Base-by-base conservation (phyloP, 495 filamentous ascomycete species). In the Parathielavia appendiculata region DNA sequence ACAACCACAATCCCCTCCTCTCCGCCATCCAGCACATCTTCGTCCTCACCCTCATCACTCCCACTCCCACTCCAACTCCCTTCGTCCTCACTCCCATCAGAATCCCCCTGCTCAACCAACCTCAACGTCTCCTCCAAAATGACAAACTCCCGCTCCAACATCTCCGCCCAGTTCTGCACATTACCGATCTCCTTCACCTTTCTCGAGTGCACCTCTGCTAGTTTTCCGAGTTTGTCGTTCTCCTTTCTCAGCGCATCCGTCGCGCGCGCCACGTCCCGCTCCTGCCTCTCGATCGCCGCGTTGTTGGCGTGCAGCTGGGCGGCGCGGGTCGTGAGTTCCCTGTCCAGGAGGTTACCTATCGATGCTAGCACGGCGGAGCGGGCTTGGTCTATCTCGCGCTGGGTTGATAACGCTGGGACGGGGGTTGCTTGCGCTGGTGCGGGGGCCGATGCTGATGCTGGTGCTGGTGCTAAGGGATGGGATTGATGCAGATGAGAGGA, bases 131-230 rank as follows among this genome's bases (percentile, higher is more conserved):
- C 91, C 74, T 95, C 91, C 39, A 98, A 66, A 58, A 95, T 84
- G 65, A 91, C 67, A 60, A 98, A 81, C 75, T 97, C 92, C 70
- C 89, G 72, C 79, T 98, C 93, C 65, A 97, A 79, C 78, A 95
- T 81, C 83, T 98, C 93, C 41, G 92, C 92, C 92, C 92, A 97
- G 69, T 96, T 96, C 82, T 97, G 93, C 71, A 97, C 83, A 69
- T 97, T 90, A 32, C 93, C 93, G 65, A 96, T 82, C 80, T 95
- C 90, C 76, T 96, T 96, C 48, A 98, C 72, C 68, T 83, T 84
- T 44, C 82, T 79, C 51, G 84, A 79, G 48, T 86, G 85, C 63
- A 83, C 79, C 61, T 85, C 83, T 14, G 84, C 86, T 39, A 92
- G 68, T 64, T 81, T 85, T 63, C 79, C 77, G 71, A 87, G 83